These are phyloP conservation scores for Nasturtium officinale DNA, from an alignment of 345 rosid species.

Conservation along the genomic window DNA sequence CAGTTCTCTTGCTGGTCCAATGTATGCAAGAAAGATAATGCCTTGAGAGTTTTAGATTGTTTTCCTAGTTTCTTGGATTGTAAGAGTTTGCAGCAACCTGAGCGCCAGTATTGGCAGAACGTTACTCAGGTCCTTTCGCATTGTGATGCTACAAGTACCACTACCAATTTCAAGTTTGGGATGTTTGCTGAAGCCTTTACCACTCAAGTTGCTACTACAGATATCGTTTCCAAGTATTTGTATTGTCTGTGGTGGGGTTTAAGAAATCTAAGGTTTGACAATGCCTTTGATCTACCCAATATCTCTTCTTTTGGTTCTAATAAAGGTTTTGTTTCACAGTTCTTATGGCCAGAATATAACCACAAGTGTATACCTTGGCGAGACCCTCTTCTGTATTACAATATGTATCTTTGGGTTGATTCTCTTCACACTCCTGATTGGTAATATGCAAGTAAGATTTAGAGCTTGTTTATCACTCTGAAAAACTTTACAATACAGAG, in stretches of 20 bases:
- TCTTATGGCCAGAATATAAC: constrained; percentile 83
- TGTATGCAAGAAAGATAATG: constrained; percentile 57
- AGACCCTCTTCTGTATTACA: constrained; percentile 69
- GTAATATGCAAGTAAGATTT: constrained; percentile 86
- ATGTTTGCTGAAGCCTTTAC: constrained; percentile 80
- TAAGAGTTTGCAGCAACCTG: constrained; percentile 46
- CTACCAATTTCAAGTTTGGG: constrained; percentile 61
- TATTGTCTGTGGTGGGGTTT: constrained; percentile 97
- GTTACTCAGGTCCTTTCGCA: constrained; percentile 57
- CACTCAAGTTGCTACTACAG: constrained; percentile 58
- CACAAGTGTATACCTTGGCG: constrained; percentile 72
- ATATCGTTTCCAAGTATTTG: constrained; percentile 58
- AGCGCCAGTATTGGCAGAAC: constrained; percentile 68
- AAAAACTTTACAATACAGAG: not conserved
- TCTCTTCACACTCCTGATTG: constrained; percentile 77
- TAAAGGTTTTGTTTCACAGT: constrained; percentile 40
- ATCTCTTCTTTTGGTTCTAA: not conserved
- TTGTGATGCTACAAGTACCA: constrained; percentile 59
- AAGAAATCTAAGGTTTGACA: constrained; percentile 66
- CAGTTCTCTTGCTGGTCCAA: constrained; percentile 77
- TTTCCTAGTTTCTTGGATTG: constrained; percentile 67
- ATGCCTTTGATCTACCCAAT: not conserved
- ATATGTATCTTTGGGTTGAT: constrained; percentile 71
- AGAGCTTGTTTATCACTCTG: not conserved
- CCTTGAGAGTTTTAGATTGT: constrained; percentile 52